A percentile compares a stretch with the other conserved stretches of the same genome.
Conservation (phyloP, 192 early-diverging fungal genomes). For the Rhizophlyctis rosea region DNA sequence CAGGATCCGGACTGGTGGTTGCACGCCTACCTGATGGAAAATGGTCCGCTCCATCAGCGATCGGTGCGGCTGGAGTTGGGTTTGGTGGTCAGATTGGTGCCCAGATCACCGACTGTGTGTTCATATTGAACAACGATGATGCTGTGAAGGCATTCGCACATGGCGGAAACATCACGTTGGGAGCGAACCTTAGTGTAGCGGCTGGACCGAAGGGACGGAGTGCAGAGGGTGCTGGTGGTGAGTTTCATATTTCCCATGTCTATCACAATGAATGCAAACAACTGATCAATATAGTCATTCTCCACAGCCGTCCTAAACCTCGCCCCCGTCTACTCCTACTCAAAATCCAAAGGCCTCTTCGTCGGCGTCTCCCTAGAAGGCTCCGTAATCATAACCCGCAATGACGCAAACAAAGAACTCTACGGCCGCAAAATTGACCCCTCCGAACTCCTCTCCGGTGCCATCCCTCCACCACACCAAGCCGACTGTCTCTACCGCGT, state of each 20-base stretch:
- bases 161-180: slow-evolving; percentile 85
- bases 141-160: slow-evolving; percentile 84
- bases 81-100: slow-evolving; percentile 88
- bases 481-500: slow-evolving; percentile 79
- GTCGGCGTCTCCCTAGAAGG: slow-evolving; percentile 89
- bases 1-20: slow-evolving; percentile 85
- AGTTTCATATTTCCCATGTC: slow-evolving; percentile 35
- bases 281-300: background rate
- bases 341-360: slow-evolving; percentile 88
- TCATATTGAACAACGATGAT: slow-evolving; percentile 76
- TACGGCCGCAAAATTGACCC: slow-evolving; percentile 69
- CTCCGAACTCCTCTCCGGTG: slow-evolving; percentile 71
- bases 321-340: slow-evolving; percentile 92
- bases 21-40: slow-evolving; percentile 70
- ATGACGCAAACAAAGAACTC: slow-evolving; percentile 78
- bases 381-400: slow-evolving; percentile 76
- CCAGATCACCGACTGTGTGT: slow-evolving; percentile 92
- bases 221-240: slow-evolving; percentile 77
- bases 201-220: slow-evolving; percentile 85
- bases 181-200: slow-evolving; percentile 73
- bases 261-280: too few species aligned
- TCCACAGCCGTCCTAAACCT: slow-evolving; percentile 49
- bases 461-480: slow-evolving; percentile 68
- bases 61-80: slow-evolving; percentile 78
- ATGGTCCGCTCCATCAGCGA: slow-evolving; percentile 80